A percentile compares a stretch with the other conserved stretches of the same genome.
Conservation (phyloP, 2,329 filamentous ascomycete species). For the Tolypocladium nubicola region DNA sequence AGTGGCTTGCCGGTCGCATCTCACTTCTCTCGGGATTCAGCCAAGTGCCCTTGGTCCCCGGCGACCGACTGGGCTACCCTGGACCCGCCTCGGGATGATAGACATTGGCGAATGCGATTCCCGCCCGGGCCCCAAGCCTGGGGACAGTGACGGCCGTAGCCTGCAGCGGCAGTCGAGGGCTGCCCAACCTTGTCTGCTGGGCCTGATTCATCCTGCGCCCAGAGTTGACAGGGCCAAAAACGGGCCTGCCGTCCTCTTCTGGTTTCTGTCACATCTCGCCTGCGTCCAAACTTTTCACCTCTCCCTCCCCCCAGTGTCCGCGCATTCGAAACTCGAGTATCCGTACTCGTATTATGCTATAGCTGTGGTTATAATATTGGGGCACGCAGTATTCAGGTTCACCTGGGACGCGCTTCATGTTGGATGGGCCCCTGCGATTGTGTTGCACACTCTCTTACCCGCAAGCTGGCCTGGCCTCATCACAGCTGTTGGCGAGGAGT, state of each 20-base stretch:
- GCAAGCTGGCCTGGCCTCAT: neutral
- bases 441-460: neutral
- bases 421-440: neutral
- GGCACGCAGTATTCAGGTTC: neutral
- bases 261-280: slow-evolving; percentile 1
- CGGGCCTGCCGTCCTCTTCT: neutral
- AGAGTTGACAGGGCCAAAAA: neutral
- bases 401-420: neutral
- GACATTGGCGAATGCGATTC: neutral
- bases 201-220: neutral
- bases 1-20: slow-evolving; percentile 3
- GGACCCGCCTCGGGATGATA: neutral
- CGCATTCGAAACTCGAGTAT: neutral
- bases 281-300: neutral
- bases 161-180: slow-evolving; percentile 1
- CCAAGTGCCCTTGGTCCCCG: slow-evolving; percentile 5
- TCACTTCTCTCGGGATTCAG: slow-evolving; percentile 8
- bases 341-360: neutral
- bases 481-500: neutral
- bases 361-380: neutral
- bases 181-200: neutral
- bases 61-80: slow-evolving; percentile 1
- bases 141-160: neutral
- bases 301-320: too few relatives aligned
- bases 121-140: neutral